Percentiles rank a stretch among this genome's conserved stretches.
Conservation (phyloP, 257 asterid species). For the Rhazya stricta region DNA sequence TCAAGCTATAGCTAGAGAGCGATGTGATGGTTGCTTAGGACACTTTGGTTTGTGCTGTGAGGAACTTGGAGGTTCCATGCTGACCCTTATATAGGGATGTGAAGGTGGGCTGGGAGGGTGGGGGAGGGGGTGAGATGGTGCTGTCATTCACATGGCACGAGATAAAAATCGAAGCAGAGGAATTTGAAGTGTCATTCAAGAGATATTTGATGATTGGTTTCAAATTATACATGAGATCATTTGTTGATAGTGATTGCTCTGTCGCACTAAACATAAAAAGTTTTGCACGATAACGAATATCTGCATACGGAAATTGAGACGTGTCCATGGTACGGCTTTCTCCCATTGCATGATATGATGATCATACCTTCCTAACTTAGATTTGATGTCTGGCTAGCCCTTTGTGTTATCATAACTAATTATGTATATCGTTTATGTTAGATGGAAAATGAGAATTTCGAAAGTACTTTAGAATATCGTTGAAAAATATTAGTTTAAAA, state of each 20-base stretch:
- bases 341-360: conserved; percentile 8
- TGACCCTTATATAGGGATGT: conserved; percentile 32
- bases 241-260: conserved; percentile 24
- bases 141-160: conserved; percentile 12
- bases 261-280: conserved; percentile 13
- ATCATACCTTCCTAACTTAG: not conserved
- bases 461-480: too few species aligned
- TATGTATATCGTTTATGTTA: too few species aligned
- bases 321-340: conserved; percentile 29
- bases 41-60: conserved; percentile 34
- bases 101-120: conserved; percentile 9
- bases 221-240: conserved; percentile 18
- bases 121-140: not conserved
- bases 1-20: not conserved
- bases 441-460: too few species aligned
- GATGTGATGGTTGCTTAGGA: not conserved
- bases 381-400: too few species aligned
- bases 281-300: conserved; percentile 56
- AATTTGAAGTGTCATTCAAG: conserved; percentile 8
- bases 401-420: not conserved
- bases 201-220: conserved; percentile 17
- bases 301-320: conserved; percentile 53
- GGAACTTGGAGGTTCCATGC: conserved; percentile 30
- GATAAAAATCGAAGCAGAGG: conserved; percentile 3
- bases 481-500: too few species aligned